Base-by-base conservation (phyloP, 257 asterid genomes). In the Plectranthus barbatus region DNA sequence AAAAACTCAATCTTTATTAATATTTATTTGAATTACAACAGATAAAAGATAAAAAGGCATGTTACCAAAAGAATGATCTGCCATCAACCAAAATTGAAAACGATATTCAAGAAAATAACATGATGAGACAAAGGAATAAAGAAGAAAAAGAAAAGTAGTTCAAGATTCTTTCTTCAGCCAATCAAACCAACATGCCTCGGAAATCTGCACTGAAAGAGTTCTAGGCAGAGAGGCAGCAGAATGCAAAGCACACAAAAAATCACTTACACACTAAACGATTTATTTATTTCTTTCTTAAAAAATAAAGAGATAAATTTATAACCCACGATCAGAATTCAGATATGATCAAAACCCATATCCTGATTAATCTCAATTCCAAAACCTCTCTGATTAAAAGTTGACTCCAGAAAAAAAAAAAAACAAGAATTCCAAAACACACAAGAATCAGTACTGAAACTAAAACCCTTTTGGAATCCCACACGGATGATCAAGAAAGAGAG, bases 391-490 rank as follows among this genome's bases (percentile, higher is more conserved):
- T 50, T 29, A 42, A 44, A 62, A 46, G 53, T 66, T 64, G 67
- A 55, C 72, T 61, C 31, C 31, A 26, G n/a, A n/a, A n/a, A n/a
- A n/a, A n/a, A n/a, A n/a, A 34, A 21, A 54, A 76, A 61, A 60
- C 44, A 57, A 34, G 26, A 68, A 59, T 45, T 48, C 73, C 19
- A 60, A 62, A 59, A 68, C 31, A 5, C 46, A 69, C 26, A 21
- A 55, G 21, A 64, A 49, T 39, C 63, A 49, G 57, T 49, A 48
- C 26, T 23, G 46, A 69, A 46, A 72, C 31, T 47, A 49, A 73
- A 70, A 72, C 72, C 81, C 82, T 70, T 68, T 39, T 64, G 64
- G 69, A 77, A 56, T 57, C 21, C 48, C 55, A 52, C 26, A 61
- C 20, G 58, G 33, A 56, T n/a, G 64, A 78, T 56, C 71, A 56